Base-by-base conservation (phyloP, 139 green algal genomes). In the Chlamydomonas schloesseri region DNA sequence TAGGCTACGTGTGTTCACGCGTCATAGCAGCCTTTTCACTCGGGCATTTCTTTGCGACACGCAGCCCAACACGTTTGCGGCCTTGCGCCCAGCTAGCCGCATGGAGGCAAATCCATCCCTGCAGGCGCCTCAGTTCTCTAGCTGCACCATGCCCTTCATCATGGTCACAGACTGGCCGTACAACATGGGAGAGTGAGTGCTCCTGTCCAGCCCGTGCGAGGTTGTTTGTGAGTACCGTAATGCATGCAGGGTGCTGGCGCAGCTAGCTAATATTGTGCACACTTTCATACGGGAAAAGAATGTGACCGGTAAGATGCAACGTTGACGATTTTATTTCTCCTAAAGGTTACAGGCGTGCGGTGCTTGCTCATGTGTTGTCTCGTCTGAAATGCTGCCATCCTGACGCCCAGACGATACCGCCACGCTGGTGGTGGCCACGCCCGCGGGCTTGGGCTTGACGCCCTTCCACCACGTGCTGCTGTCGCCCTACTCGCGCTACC, bases 401-500 rank as follows among this genome's bases (percentile, higher is more conserved):
- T 18, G 28, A 37, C 6, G 64, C 65, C 29, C 74, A 85, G 79
- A 85, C 21, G 26, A 68, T 3, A 10, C 3, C 20, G 65, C 47
- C 6, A 85, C 79, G 4, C 9, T 85, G 21, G 79, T 85, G 29
- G 23, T 85, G 31, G 37, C 79, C 17, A 85, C 67, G 9, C 79
- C 79, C 33, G 15, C 28, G 0, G 67, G 68, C 21, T 47, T 85
- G 67, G 47, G 21, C 31, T 0, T 50, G 47, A 55, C 47, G 20
- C 28, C 65, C 9, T 85, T 33, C 79, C 79, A 85, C 21, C 79
- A 76, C 79, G 79, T 76, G 37, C 46, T 85, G 31, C 23, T 85
- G 65, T 55, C 65, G 79, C 79, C 79, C 3, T 76, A 70, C 79
- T 58, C 31, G n/a, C 31, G 26, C 4, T 69, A 76, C 47, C 65